A percentile compares a stretch with the other conserved stretches of the same genome.
phyloP scores from a whole-genome alignment of 2,329 filamentous ascomycete species.

The Tympanopsis confertula region DNA sequence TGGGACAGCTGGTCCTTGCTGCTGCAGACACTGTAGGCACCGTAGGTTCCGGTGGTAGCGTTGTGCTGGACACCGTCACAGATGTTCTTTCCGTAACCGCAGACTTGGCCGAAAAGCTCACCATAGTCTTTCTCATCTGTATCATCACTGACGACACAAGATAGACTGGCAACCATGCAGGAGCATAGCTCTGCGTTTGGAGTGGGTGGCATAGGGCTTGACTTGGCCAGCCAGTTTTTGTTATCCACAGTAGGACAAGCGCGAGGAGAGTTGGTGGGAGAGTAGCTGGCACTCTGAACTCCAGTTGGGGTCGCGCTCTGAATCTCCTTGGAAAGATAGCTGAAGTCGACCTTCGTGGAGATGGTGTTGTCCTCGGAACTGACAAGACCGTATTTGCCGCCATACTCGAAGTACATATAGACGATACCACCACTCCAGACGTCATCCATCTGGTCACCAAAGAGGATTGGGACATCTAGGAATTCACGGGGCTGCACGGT shows the following conservation, averaged over 20 bases:
- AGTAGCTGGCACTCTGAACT: conserved; percentile 43
- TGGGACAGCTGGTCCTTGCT: conserved; percentile 63
- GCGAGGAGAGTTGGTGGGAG: conserved; percentile 63
- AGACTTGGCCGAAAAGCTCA: conserved; percentile 64
- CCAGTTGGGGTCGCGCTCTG: conserved; percentile 40
- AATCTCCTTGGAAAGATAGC: conserved; percentile 43
- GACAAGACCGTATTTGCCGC: conserved; percentile 26
- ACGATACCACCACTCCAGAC: conserved; percentile 44
- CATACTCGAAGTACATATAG: conserved; percentile 34
- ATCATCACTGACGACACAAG: conserved; percentile 53
- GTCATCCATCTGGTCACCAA: conserved; percentile 44
- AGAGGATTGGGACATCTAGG: conserved; percentile 47
- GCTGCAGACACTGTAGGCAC: conserved; percentile 66
- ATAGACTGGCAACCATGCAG: conserved; percentile 70
- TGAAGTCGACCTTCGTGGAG: conserved; percentile 43
- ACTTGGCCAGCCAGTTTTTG: conserved; percentile 53
- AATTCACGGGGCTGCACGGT: conserved; percentile 41
- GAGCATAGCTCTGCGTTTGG: conserved; percentile 70
- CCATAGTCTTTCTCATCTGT: conserved; percentile 48
- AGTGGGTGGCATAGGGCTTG: conserved; percentile 63
- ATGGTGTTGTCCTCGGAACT: conserved; percentile 28
- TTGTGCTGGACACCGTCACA: conserved; percentile 57
- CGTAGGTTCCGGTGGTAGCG: conserved; percentile 59
- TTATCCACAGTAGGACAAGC: conserved; percentile 59
- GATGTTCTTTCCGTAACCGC: conserved; percentile 47